Evolutionary conservation across 208 protist species (phyloP).

Genomic region (Strigomonas culicis): DNA sequence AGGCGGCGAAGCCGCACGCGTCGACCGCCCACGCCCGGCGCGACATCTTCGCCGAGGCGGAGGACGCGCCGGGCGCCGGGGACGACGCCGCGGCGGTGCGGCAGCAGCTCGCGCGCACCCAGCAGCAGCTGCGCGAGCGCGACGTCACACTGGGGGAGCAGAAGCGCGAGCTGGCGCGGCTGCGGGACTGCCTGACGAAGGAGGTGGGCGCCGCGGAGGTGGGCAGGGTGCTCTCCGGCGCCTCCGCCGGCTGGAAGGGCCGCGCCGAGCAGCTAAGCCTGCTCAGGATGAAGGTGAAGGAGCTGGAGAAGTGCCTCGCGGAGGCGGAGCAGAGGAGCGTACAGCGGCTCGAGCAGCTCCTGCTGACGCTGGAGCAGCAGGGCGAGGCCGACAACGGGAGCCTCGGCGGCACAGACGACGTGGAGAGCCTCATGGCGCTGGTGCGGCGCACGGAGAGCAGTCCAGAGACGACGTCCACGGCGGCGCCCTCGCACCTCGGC

Average conservation of each 20-base stretch:
- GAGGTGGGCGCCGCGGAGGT: slow-evolving; percentile 5
- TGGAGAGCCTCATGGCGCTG: slow-evolving; percentile 6
- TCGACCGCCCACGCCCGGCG: neutral
- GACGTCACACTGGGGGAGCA: slow-evolving; percentile 1
- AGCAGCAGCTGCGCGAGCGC: neutral
- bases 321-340: neutral
- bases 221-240: neutral
- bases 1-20: no score
- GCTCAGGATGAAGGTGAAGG: neutral
- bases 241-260: neutral
- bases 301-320: neutral
- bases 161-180: neutral
- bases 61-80: no score
- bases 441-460: neutral
- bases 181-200: neutral
- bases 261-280: neutral
- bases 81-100: no score
- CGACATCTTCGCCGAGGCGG: no score
- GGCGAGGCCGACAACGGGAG: neutral
- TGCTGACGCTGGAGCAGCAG: neutral
- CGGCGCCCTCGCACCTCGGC: neutral
- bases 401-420: neutral
- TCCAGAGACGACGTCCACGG: neutral
- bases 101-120: neutral
- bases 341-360: neutral